Evolutionary conservation across 345 rosid species (phyloP).

Genomic region (Trapa incisa): DNA sequence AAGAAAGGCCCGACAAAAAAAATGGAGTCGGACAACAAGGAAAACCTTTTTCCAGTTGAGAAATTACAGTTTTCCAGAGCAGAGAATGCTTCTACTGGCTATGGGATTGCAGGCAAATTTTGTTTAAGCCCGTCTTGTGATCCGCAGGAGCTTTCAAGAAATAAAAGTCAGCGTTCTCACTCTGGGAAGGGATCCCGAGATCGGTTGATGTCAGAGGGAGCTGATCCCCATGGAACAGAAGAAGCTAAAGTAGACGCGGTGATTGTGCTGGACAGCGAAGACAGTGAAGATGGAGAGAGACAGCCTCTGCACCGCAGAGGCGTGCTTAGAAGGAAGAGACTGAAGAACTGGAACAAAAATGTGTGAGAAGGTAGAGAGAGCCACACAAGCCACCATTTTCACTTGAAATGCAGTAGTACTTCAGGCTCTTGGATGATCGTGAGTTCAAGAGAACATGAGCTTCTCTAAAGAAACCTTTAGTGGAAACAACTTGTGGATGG

Average conservation of each 20-base stretch:
- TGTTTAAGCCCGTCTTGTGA: slow-evolving; percentile 21
- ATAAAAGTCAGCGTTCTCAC: slow-evolving; percentile 5
- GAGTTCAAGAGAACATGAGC: neutral
- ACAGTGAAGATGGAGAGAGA: slow-evolving; percentile 47
- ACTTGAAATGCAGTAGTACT: neutral
- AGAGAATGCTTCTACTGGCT: slow-evolving; percentile 12
- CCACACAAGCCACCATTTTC: neutral
- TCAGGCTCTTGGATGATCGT: neutral
- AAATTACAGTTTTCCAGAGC: slow-evolving; percentile 11
- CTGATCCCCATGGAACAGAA: slow-evolving; percentile 13
- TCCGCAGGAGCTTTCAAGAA: slow-evolving; percentile 12
- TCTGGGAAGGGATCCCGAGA: slow-evolving; percentile 3
- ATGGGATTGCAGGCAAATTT: slow-evolving; percentile 14
- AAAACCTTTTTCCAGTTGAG: slow-evolving; percentile 15
- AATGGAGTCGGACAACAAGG: slow-evolving; percentile 19
- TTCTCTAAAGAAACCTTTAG: neutral
- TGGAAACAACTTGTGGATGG: neutral
- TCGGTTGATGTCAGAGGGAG: slow-evolving; percentile 9
- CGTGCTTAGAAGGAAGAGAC: slow-evolving; percentile 24
- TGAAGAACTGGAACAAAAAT: slow-evolving; percentile 17
- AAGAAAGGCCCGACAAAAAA: slow-evolving; percentile 11
- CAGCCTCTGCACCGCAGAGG: slow-evolving; percentile 20
- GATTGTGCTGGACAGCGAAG: slow-evolving; percentile 69
- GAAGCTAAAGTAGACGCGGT: slow-evolving; percentile 28
- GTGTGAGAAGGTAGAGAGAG: slow-evolving; percentile 8